Percentiles rank a stretch among this genome's conserved stretches.
Evolutionary conservation across 2,329 filamentous ascomycete genomes (phyloP).

Genomic region (Colletotrichum liaoningense): DNA sequence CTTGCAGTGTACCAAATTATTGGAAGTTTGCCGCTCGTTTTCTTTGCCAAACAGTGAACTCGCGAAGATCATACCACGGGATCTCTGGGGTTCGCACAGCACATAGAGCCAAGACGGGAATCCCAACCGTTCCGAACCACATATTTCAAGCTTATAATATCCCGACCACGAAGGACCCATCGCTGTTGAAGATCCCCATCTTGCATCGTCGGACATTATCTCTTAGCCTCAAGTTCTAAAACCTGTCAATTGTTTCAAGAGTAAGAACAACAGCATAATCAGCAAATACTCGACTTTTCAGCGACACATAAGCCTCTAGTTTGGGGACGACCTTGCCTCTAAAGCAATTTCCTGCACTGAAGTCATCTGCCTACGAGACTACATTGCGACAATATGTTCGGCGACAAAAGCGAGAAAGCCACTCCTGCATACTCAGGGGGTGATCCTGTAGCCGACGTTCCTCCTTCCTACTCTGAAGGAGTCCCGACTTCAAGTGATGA

Average conservation of each 20-base stretch:
- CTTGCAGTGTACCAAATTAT: not conserved
- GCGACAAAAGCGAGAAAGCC: not conserved
- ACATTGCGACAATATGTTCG: not conserved
- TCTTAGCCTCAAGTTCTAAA: not conserved
- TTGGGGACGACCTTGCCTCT: too few relatives aligned
- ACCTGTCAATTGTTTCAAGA: not conserved
- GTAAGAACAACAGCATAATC: not conserved
- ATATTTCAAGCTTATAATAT: not conserved
- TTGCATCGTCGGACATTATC: not conserved
- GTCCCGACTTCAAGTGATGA: slow-evolving; percentile 1
- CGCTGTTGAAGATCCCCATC: not conserved
- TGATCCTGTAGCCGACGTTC: not conserved
- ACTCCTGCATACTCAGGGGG: not conserved
- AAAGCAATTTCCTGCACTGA: too few relatives aligned
- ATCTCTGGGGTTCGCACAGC: not conserved
- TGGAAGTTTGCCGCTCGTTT: not conserved
- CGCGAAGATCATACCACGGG: not conserved
- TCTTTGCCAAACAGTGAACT: fast-evolving
- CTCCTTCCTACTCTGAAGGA: slow-evolving; percentile 1
- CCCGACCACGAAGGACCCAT: not conserved
- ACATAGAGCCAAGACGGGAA: not conserved
- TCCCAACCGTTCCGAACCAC: not conserved
- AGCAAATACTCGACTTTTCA: not conserved
- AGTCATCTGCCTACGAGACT: not conserved
- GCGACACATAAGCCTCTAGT: too few relatives aligned